Percentiles rank a stretch among this genome's conserved stretches.
Conservation (phyloP, 1,284 basidiomycete genomes). For the Pascua guehoae region DNA sequence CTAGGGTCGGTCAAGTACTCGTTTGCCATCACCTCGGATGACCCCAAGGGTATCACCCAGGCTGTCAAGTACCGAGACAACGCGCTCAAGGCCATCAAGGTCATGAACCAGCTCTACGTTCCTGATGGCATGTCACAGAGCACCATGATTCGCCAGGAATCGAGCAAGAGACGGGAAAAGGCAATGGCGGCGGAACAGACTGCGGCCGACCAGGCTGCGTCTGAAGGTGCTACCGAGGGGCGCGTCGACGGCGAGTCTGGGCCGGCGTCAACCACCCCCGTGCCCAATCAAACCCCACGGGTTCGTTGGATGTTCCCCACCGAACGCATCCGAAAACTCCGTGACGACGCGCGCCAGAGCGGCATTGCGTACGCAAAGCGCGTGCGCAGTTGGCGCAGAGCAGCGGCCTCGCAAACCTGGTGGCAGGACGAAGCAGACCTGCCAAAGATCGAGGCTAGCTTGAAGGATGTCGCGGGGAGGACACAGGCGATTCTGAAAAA, state of each 20-base stretch:
- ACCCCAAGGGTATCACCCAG: conserved; percentile 12
- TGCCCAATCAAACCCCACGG: neutral
- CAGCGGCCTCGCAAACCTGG: neutral
- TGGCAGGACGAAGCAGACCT: neutral
- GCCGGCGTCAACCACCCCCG: no score
- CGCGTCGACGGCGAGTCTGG: neutral
- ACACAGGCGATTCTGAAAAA: no score
- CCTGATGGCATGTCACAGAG: conserved; percentile 40
- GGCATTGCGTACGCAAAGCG: conserved; percentile 31
- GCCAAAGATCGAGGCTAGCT: no score
- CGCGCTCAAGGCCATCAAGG: conserved; percentile 18
- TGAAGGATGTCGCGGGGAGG: no score
- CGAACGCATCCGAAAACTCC: conserved; percentile 21
- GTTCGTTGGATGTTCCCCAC: conserved; percentile 35
- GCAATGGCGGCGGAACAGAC: neutral
- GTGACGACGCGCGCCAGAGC: conserved; percentile 30
- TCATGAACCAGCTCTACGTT: conserved; percentile 32
- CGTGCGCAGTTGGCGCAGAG: neutral
- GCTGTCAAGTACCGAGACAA: conserved; percentile 16
- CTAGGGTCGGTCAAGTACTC: conserved; percentile 42
- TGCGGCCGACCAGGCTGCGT: neutral
- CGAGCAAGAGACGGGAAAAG: neutral
- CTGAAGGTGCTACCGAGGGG: neutral
- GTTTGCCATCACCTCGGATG: conserved; percentile 19
- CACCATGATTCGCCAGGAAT: conserved; percentile 26